Evolutionary conservation across 2,329 filamentous ascomycete genomes (phyloP), one percentile per base, ranked within the genome.

Genomic region (Penicillium sp.): DNA sequence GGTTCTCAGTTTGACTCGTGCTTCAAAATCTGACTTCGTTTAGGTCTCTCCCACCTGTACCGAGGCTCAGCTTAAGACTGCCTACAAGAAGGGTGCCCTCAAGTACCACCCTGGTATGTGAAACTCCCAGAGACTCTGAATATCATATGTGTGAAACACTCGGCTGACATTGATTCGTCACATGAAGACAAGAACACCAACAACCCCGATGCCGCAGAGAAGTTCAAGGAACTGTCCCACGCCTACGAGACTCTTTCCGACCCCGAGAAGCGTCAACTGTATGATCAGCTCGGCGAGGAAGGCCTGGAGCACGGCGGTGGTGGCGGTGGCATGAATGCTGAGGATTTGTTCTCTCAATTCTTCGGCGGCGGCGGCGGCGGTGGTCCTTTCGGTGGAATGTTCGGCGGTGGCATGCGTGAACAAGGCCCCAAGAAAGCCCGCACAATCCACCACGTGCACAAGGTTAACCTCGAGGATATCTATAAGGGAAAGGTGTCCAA

Each of bases 401-500:
- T 91, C 68, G 85, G 88, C 60, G 86, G 87, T 67, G 88, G 89
- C 65, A 89, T 90, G 83, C 86, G 87, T 67, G 86, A 89, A 51
- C 85, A 86, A 53, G 93, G 92, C 17, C 93, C 93, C 31, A 87
- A 87, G 80, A 87, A 99, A 83, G 93, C 94, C 46, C 88, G 94
- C 66, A 96, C 93, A 56, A 99, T 99, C 67, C 90, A 96, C 77
- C 94, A 99, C 80, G 92, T 94, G 48, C 94, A 97, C 87, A 97
- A 97, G 79, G 94, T 99, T 58, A 92, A 91, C 12, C 85, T 99
- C 50, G 94, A 99, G 78, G 94, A 99, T 68, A 91, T 99, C 73
- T 99, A 99, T 84, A 88, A 90, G 61, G 94, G 94, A 73, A 99
- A 99, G 83, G 86, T 96, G 61, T 97, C 93, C 55, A 99, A 99